A percentile compares a stretch with the other conserved stretches of the same genome.
Evolutionary conservation across 257 asterid species (phyloP).

Genomic region (Petrea volubilis): DNA sequence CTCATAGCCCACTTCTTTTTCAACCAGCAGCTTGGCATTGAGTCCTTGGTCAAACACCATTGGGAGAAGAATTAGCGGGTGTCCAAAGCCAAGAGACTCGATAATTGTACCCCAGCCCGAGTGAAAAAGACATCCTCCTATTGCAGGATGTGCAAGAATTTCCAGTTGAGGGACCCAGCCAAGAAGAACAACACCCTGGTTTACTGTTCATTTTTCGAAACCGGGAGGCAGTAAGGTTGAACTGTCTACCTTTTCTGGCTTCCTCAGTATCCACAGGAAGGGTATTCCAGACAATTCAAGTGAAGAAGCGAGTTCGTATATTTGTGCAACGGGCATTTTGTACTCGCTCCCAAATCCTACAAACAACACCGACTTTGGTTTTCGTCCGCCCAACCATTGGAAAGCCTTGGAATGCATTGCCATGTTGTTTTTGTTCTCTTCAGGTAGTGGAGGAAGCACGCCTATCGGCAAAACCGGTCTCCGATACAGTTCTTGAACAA

Average conservation of each 20-base stretch:
- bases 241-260: slow-evolving; percentile 27
- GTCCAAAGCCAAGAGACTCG: slow-evolving; percentile 48
- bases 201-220: slow-evolving; percentile 27
- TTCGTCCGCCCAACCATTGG: slow-evolving; percentile 44
- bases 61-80: slow-evolving; percentile 43
- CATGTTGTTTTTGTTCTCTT: background rate
- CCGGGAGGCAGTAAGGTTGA: slow-evolving; percentile 36
- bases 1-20: slow-evolving; percentile 43
- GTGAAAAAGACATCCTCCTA: slow-evolving; percentile 51
- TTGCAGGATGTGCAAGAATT: slow-evolving; percentile 48
- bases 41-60: slow-evolving; percentile 49
- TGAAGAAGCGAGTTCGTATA: slow-evolving; percentile 46
- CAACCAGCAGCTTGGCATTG: slow-evolving; percentile 44
- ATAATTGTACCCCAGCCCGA: slow-evolving; percentile 53
- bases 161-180: slow-evolving; percentile 50
- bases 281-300: slow-evolving; percentile 43
- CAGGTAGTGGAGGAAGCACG: slow-evolving; percentile 30
- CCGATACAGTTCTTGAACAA: slow-evolving; percentile 26
- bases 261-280: slow-evolving; percentile 48
- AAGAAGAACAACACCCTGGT: slow-evolving; percentile 34
- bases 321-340: slow-evolving; percentile 44
- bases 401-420: background rate
- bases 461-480: slow-evolving; percentile 47
- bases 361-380: slow-evolving; percentile 38
- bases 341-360: slow-evolving; percentile 59